Evolutionary conservation across 208 protist genomes (phyloP).

Genomic region (Leishmania martiniquensis): DNA sequence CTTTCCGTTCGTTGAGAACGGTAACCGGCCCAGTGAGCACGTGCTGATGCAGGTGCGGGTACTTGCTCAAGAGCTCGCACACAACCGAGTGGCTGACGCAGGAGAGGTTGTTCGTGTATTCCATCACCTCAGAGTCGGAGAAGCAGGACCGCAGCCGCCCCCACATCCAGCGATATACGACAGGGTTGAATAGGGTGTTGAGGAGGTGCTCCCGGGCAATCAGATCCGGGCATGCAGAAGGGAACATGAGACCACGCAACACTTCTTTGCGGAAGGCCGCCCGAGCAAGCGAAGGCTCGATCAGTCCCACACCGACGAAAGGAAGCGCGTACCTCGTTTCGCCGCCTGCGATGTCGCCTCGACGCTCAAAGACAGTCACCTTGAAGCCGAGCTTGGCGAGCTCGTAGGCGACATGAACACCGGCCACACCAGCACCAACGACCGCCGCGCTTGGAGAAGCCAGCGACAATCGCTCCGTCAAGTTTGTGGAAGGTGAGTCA

Average conservation of each 20-base stretch:
- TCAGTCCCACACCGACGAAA: slow-evolving; percentile 78
- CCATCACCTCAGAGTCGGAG: slow-evolving; percentile 56
- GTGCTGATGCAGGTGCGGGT: slow-evolving; percentile 60
- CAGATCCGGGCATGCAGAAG: slow-evolving; percentile 49
- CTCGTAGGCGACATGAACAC: slow-evolving; percentile 88
- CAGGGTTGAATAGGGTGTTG: slow-evolving; percentile 57
- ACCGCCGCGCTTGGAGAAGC: slow-evolving; percentile 67
- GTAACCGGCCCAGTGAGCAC: slow-evolving; percentile 35
- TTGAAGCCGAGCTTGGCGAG: slow-evolving; percentile 79
- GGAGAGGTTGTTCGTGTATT: slow-evolving; percentile 78
- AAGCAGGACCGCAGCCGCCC: slow-evolving; percentile 50
- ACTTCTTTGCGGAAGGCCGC: slow-evolving; percentile 43
- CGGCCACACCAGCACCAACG: slow-evolving; percentile 81
- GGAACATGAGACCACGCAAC: slow-evolving; percentile 44
- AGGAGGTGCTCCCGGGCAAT: slow-evolving; percentile 58
- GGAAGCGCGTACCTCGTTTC: slow-evolving; percentile 69
- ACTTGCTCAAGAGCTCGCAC: slow-evolving; percentile 45
- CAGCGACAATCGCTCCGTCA: slow-evolving; percentile 48
- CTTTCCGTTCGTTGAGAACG: slow-evolving; percentile 25
- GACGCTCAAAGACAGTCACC: slow-evolving; percentile 83
- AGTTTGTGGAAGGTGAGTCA: slow-evolving; percentile 8
- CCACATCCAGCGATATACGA: slow-evolving; percentile 74
- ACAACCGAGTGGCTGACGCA: slow-evolving; percentile 64
- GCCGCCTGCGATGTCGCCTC: slow-evolving; percentile 37
- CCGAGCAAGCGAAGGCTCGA: slow-evolving; percentile 56